phyloP scores from a whole-genome alignment of 208 protist species.

The Trypanosoma melophagium region DNA sequence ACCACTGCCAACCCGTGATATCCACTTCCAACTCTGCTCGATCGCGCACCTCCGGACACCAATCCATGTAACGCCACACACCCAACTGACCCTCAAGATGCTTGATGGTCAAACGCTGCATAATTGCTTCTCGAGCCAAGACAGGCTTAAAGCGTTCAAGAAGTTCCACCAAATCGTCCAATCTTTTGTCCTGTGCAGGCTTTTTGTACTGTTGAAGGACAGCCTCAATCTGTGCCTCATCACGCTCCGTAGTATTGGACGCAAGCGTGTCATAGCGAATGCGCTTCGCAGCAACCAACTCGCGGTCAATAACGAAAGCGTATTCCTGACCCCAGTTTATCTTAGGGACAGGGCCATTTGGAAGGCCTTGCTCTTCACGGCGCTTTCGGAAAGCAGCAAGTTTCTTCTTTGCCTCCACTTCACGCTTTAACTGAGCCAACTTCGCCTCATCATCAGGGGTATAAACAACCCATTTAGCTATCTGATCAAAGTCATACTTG shows the following conservation, averaged over 20 bases:
- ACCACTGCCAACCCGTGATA: constrained; percentile 86
- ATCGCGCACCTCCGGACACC: constrained; percentile 92
- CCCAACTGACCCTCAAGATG: constrained; percentile 91
- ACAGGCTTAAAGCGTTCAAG: constrained; percentile 93
- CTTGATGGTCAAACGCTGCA: constrained; percentile 92
- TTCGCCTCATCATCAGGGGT: constrained; percentile 85
- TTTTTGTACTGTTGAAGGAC: constrained; percentile 85
- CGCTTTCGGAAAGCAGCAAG: constrained; percentile 72
- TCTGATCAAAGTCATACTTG: constrained; percentile 81
- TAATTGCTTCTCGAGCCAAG: constrained; percentile 89
- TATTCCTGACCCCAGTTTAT: constrained; percentile 86
- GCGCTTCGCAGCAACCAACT: constrained; percentile 88
- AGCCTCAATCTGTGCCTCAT: constrained; percentile 85
- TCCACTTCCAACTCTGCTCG: constrained; percentile 90
- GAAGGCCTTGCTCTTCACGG: constrained; percentile 57
- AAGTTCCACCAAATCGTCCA: constrained; percentile 86
- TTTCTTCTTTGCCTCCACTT: constrained; percentile 76
- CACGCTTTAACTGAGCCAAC: constrained; percentile 71
- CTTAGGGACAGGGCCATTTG: constrained; percentile 60
- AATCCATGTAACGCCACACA: constrained; percentile 93
- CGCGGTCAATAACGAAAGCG: constrained; percentile 70
- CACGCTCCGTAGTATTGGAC: constrained; percentile 71
- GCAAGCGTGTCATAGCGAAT: constrained; percentile 85
- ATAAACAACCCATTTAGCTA: constrained; percentile 91
- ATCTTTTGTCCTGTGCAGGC: constrained; percentile 79